phyloP scores from a whole-genome alignment of 371 early-diverging fungal genomes.

The Mucor saturninus region DNA sequence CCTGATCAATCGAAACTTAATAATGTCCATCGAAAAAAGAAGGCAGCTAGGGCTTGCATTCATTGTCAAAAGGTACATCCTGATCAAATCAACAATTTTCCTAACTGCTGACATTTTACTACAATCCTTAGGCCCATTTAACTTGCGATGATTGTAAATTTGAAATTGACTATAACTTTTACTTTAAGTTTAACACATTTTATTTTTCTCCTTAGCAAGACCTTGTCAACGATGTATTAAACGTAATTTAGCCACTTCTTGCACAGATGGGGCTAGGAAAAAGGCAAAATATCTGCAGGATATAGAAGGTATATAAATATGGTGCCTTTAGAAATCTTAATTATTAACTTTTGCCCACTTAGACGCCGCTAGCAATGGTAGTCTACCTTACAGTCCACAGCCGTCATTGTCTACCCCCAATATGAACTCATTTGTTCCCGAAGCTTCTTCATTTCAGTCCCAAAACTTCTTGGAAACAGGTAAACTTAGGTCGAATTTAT shows the following conservation, averaged over 20 bases:
- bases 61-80: constrained; percentile 53
- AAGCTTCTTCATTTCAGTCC: constrained; percentile 15
- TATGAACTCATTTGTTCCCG: constrained; percentile 17
- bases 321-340: not conserved
- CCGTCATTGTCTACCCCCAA: constrained; percentile 21
- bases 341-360: not conserved
- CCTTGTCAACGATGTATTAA: constrained; percentile 87
- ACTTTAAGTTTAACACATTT: not conserved
- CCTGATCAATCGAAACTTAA: constrained; percentile 23
- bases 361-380: constrained; percentile 8
- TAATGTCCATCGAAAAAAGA: constrained; percentile 31
- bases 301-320: constrained; percentile 29
- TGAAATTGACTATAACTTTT: not conserved
- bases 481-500: not conserved
- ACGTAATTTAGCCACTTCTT: constrained; percentile 69
- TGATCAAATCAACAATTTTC: not conserved
- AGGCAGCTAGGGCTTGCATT: constrained; percentile 47
- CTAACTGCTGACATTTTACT: not conserved
- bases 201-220: constrained; percentile 49
- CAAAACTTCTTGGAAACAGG: constrained; percentile 23
- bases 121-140: constrained; percentile 50
- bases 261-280: constrained; percentile 80
- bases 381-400: constrained; percentile 24
- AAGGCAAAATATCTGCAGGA: constrained; percentile 85
- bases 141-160: constrained; percentile 67